Evolutionary conservation across 2,329 filamentous ascomycete species (phyloP).

Genomic region (Paecilomyces variotii): DNA sequence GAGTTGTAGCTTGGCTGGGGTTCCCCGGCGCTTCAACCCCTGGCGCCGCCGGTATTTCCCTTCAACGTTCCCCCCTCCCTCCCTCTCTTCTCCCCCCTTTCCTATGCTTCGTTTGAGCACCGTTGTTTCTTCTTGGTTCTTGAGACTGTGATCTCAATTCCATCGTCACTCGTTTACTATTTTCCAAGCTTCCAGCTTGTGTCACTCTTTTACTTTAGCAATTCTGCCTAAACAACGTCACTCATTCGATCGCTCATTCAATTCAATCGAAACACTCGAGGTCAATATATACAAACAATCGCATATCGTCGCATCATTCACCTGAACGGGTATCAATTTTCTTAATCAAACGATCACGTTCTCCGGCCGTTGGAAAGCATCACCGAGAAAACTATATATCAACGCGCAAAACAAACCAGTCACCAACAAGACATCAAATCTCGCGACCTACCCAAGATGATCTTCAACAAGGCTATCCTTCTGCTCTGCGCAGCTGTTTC

Average conservation of each 20-base stretch:
- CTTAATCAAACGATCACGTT: background rate
- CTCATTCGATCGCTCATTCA: background rate
- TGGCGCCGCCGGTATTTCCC: background rate
- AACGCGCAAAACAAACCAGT: background rate
- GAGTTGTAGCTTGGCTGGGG: background rate
- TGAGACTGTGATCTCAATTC: background rate
- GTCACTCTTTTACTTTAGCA: background rate
- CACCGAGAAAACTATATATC: background rate
- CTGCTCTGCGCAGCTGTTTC: conserved; percentile 19
- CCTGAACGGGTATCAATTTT: background rate
- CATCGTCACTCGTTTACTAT: background rate
- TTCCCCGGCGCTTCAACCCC: background rate
- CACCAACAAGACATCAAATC: background rate
- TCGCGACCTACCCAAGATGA: conserved; percentile 17
- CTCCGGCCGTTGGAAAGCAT: background rate
- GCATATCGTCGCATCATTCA: background rate
- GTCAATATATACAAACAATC: background rate
- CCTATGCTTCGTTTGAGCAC: background rate
- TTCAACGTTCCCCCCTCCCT: background rate
- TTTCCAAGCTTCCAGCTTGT: background rate
- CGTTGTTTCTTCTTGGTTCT: background rate
- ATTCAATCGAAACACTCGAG: background rate
- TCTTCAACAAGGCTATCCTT: conserved; percentile 26
- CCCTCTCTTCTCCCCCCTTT: background rate
- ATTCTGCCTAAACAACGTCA: background rate